Conservation (phyloP, 2,329 filamentous ascomycete genomes). For the Dactylellina drechsleri region DNA sequence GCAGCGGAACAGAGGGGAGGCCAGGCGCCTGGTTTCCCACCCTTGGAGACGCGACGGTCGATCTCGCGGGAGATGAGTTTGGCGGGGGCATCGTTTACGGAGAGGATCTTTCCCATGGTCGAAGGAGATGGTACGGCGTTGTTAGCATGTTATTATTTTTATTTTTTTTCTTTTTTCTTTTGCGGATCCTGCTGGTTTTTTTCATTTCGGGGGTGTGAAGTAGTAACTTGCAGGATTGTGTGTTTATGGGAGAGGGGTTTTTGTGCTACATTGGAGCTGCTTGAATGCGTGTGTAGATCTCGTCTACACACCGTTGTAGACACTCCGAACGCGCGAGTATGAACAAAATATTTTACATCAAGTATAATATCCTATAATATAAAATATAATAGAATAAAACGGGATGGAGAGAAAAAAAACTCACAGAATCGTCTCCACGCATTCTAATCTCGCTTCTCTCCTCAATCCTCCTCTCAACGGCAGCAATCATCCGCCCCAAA, state of each 20-base stretch:
- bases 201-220: not conserved
- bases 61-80: slow-evolving; percentile 56
- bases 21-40: slow-evolving; percentile 56
- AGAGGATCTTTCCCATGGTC: slow-evolving; percentile 28
- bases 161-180: not conserved
- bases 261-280: slow-evolving; percentile 4
- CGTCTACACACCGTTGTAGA: slow-evolving; percentile 25
- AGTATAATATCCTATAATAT: no score
- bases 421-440: slow-evolving; percentile 43
- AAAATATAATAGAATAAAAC: not conserved
- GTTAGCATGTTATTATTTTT: slow-evolving; percentile 10
- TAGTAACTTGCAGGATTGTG: no score
- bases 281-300: slow-evolving; percentile 47
- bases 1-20: slow-evolving; percentile 56
- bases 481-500: slow-evolving; percentile 45
- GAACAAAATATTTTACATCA: not conserved
- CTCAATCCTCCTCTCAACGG: slow-evolving; percentile 46
- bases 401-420: slow-evolving; percentile 4
- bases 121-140: not conserved
- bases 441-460: slow-evolving; percentile 42
- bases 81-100: slow-evolving; percentile 53
- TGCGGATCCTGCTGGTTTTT: not conserved
- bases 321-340: slow-evolving; percentile 22
- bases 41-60: slow-evolving; percentile 55
- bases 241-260: not conserved